phyloP scores from a whole-genome alignment of 1,284 basidiomycete species.

The Anthracocystis panici-leucophaei region DNA sequence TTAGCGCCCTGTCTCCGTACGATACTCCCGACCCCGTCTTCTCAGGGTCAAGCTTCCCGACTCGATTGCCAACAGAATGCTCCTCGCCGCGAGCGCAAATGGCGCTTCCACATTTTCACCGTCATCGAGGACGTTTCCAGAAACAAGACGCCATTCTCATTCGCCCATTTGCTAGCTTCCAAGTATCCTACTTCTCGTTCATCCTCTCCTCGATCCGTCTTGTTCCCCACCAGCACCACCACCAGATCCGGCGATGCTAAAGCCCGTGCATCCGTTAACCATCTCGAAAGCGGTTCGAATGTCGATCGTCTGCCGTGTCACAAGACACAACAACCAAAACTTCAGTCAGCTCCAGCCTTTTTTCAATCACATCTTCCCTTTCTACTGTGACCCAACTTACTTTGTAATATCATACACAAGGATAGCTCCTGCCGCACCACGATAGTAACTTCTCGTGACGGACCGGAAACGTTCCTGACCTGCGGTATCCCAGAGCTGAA shows the following conservation, averaged over 20 bases:
- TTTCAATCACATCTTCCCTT: not conserved
- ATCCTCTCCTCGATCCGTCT: conserved; percentile 86
- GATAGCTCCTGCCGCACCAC: conserved; percentile 80
- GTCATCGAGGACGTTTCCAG: conserved; percentile 91
- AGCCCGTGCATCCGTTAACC: conserved; percentile 91
- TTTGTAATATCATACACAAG: conserved; percentile 96
- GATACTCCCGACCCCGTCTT: conserved; percentile 92
- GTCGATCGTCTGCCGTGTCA: conserved; percentile 70
- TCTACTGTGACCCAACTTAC: conserved; percentile 72
- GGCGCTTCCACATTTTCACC: conserved; percentile 92
- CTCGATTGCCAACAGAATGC: conserved; percentile 92
- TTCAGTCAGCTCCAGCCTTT: not conserved
- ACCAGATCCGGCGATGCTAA: conserved; percentile 87
- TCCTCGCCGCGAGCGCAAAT: conserved; percentile 88
- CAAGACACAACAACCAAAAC: not conserved
- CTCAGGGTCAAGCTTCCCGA: conserved; percentile 92
- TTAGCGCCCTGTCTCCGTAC: conserved; percentile 82
- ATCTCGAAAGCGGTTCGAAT: conserved; percentile 82
- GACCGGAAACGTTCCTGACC: conserved; percentile 75
- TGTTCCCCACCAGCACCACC: conserved; percentile 92
- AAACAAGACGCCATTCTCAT: conserved; percentile 82
- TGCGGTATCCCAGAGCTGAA: conserved; percentile 72
- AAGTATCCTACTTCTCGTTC: conserved; percentile 92
- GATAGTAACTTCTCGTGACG: conserved; percentile 96
- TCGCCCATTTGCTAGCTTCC: conserved; percentile 93